Base-by-base conservation (phyloP, 2,329 filamentous ascomycete species). In the Ascochyta rabiei region DNA sequence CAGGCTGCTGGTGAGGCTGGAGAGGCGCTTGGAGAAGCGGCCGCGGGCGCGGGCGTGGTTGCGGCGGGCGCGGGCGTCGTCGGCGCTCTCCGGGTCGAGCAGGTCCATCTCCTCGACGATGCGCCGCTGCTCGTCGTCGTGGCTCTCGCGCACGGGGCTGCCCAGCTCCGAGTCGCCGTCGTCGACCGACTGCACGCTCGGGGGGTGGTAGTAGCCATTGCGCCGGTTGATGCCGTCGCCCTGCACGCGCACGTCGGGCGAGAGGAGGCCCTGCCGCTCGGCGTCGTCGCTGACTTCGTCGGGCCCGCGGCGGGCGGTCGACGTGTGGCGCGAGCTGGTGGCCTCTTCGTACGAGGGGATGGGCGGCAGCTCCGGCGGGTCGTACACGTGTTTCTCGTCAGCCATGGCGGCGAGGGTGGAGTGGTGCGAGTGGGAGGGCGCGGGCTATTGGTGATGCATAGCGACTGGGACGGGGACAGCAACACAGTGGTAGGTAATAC, bases 271-370 rank as follows among this genome's bases (percentile, higher is more conserved):
- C 75, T 92, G 88, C 75, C 89, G 84, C 76, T 96, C 91, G 49
- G 85, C 84, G 70, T 91, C 86, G 74, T 87, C 83, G 71, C 85
- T 86, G 69, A 84, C 81, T 74, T 88, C 84, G 68, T 85, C 81
- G 57, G 80, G 77, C 37, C 81, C 82, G 34, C 80, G 77, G 57
- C 73, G 74, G 19, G 83, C 84, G 30, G 75, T 71, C 18, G 82
- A 80, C 48, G 56, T 53, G 54, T 65, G 62, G 47, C 82, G 79
- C 30, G 84, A 85, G 16, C 86, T 85, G 56, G 84, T 83, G 60
- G 91, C 90, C 79, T 96, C 90, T 75, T 93, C 90, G 76, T 95
- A 95, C 39, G 87, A 86, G 26, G 90, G 91, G 71, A 95, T 93
- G 28, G 90, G 89, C 40, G 89, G 81, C 59, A 82, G 77, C 68